Conservation (phyloP, 2,329 filamentous ascomycete genomes). For the Piedraia hortae region DNA sequence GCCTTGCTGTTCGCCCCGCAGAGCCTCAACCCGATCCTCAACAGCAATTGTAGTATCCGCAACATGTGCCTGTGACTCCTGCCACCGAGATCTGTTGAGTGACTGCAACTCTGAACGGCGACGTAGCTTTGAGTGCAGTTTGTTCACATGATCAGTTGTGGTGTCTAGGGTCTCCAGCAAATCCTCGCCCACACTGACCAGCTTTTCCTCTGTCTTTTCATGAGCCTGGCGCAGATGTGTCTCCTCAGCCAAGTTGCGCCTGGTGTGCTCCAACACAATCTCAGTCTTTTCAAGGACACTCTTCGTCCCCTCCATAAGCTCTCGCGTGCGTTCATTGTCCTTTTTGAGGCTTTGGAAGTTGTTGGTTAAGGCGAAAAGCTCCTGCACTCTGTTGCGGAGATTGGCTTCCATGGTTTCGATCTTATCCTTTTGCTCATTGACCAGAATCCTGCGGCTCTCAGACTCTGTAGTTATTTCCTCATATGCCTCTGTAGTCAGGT, state of each 20-base stretch:
- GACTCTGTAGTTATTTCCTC: conserved; percentile 80
- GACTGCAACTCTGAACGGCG: conserved; percentile 62
- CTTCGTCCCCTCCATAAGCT: conserved; percentile 51
- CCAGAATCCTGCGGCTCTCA: conserved; percentile 71
- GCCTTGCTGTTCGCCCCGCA: conserved; percentile 43
- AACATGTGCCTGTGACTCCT: conserved; percentile 46
- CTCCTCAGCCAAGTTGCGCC: conserved; percentile 52
- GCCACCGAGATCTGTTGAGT: conserved; percentile 56
- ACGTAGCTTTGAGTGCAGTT: conserved; percentile 61
- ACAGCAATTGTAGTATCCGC: conserved; percentile 48
- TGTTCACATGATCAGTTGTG: conserved; percentile 55
- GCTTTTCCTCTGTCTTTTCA: conserved; percentile 52
- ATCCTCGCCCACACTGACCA: conserved; percentile 43
- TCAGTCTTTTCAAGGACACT: conserved; percentile 69
- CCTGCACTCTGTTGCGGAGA: conserved; percentile 76
- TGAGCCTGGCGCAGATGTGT: conserved; percentile 56
- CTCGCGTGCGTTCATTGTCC: conserved; percentile 53
- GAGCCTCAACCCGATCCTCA: conserved; percentile 43
- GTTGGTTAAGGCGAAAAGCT: conserved; percentile 62
- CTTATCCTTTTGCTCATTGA: conserved; percentile 74
- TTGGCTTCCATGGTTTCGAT: conserved; percentile 81
- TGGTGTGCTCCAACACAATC: conserved; percentile 50
- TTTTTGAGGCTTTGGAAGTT: conserved; percentile 74
- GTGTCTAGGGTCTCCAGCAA: conserved; percentile 52
- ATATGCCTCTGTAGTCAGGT: conserved; percentile 64